phyloP scores from a whole-genome alignment of 1,284 basidiomycete genomes.

The Pseudozyma hubeiensis region DNA sequence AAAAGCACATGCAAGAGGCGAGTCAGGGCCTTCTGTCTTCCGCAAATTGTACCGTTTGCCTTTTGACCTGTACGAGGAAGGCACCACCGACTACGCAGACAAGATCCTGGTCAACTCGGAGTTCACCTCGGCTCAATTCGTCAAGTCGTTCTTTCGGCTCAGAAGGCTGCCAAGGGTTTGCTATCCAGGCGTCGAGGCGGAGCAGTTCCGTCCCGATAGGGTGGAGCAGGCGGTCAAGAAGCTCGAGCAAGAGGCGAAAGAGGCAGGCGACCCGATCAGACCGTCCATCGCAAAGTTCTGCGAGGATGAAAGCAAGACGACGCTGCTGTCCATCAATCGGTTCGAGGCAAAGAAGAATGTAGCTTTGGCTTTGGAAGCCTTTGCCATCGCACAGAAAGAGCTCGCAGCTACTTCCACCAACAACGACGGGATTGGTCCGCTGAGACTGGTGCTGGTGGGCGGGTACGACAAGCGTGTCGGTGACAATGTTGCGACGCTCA shows the following conservation, averaged over 20 bases:
- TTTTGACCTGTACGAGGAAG: conserved; percentile 89
- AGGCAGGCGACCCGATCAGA: conserved; percentile 31
- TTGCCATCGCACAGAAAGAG: conserved; percentile 71
- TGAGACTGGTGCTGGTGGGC: conserved; percentile 71
- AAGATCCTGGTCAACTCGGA: conserved; percentile 90
- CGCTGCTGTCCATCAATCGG: conserved; percentile 89
- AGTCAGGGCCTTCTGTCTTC: conserved; percentile 38
- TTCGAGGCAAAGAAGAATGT: conserved; percentile 97
- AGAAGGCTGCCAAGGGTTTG: conserved; percentile 78
- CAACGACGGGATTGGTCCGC: conserved; percentile 10
- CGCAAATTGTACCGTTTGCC: conserved; percentile 78
- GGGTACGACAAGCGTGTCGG: conserved; percentile 79
- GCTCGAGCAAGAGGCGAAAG: conserved; percentile 71
- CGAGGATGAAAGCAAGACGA: conserved; percentile 72
- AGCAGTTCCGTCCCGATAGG: conserved; percentile 21
- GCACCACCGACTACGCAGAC: conserved; percentile 89
- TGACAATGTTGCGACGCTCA: conserved; percentile 77
- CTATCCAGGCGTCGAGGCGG: conserved; percentile 83
- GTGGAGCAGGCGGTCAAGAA: conserved; percentile 42
- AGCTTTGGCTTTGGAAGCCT: conserved; percentile 82
- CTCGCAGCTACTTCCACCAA: conserved; percentile 22
- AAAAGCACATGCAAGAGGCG: conserved; percentile 66
- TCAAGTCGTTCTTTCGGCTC: conserved; percentile 80
- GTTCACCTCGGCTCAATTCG: conserved; percentile 79
- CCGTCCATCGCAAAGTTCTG: conserved; percentile 27